Evolutionary conservation across 306 rosid species (phyloP).

Genomic region (Cyamopsis tetragonoloba): DNA sequence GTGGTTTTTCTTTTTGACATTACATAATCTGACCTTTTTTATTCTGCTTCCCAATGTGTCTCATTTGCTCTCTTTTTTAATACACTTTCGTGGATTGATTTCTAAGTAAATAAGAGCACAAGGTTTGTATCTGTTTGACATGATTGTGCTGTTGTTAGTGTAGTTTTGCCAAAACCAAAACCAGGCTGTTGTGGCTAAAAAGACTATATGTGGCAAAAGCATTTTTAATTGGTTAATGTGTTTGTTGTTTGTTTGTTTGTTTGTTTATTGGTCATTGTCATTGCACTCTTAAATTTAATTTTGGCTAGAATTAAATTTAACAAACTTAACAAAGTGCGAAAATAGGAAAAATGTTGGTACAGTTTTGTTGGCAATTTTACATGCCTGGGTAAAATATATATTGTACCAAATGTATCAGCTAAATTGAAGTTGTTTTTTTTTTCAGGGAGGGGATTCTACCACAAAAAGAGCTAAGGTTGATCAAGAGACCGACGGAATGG

Average conservation of each 20-base stretch:
- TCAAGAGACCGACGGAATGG: constrained; percentile 45
- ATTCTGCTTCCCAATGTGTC: neutral
- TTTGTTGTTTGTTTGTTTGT: neutral
- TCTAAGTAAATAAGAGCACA: neutral
- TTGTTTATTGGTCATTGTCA: neutral
- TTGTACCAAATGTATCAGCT: neutral
- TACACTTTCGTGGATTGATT: neutral
- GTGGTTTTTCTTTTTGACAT: neutral
- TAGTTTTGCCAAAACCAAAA: neutral
- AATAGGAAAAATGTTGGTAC: neutral
- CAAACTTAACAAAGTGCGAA: neutral
- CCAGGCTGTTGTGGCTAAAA: neutral
- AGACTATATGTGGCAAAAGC: neutral
- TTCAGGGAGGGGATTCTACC: constrained; percentile 61
- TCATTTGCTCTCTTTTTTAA: neutral
- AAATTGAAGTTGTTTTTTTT: neutral
- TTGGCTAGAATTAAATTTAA: neutral
- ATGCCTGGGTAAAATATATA: neutral
- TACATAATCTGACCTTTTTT: constrained; percentile 1
- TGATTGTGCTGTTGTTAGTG: neutral
- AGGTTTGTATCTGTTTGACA: constrained; percentile 8
- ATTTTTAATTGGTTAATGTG: neutral
- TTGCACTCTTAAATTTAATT: constrained; percentile 1
- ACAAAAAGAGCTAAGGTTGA: constrained; percentile 59
- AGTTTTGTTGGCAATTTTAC: neutral